Conservation (phyloP, 78 protist genomes). For the Dictyostelium discoideum region DNA sequence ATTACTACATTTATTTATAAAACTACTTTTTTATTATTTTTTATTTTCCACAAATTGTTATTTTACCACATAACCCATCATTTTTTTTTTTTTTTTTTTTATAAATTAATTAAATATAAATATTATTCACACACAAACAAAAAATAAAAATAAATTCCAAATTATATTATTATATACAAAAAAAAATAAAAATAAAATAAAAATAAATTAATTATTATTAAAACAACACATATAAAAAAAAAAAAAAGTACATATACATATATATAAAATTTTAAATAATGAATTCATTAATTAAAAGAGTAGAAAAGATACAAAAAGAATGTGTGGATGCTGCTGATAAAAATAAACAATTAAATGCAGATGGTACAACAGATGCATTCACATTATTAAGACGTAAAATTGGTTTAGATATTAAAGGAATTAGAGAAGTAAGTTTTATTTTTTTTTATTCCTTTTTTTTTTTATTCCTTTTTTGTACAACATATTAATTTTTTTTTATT, state of each 20-base stretch:
- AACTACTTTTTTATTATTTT: too few relatives aligned
- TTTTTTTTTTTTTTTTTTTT: too few relatives aligned
- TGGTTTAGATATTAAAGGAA: slow-evolving; percentile 75
- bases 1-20: too few relatives aligned
- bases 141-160: neutral
- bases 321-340: slow-evolving; percentile 65
- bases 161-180: neutral
- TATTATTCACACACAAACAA: too few relatives aligned
- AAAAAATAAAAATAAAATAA: neutral
- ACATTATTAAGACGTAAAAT: slow-evolving; percentile 64
- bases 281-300: slow-evolving; percentile 72
- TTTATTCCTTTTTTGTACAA: too few relatives aligned
- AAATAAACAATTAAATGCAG: slow-evolving; percentile 31
- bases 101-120: too few relatives aligned
- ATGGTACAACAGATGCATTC: slow-evolving; percentile 66
- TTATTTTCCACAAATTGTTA: too few relatives aligned
- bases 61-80: neutral
- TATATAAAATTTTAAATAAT: slow-evolving; percentile 11
- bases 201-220: neutral
- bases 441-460: neutral
- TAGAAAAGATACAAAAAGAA: slow-evolving; percentile 69
- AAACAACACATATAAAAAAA: neutral
- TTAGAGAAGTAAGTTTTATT: slow-evolving; percentile 17
- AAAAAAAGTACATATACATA: neutral
- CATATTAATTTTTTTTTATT: too few relatives aligned